phyloP scores from a whole-genome alignment of 1,284 basidiomycete genomes.

The Apiotrichum brassicae region DNA sequence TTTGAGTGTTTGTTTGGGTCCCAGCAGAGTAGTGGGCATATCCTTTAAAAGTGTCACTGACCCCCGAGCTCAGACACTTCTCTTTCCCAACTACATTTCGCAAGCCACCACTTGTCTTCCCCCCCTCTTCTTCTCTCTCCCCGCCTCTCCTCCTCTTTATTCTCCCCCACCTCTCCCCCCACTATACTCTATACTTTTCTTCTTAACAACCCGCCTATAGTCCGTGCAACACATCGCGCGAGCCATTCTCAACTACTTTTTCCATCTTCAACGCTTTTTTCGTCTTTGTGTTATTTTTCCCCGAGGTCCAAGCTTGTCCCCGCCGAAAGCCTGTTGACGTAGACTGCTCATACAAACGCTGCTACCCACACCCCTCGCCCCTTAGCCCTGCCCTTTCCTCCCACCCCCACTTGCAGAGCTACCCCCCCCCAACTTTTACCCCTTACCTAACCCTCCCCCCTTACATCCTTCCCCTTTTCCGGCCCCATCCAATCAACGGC shows the following conservation, averaged over 20 bases:
- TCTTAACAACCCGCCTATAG: neutral
- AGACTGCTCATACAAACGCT: neutral
- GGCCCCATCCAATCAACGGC: conserved; percentile 9
- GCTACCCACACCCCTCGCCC: neutral
- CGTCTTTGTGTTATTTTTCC: neutral
- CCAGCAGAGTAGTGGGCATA: too few species aligned
- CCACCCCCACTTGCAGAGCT: neutral
- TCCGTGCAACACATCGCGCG: neutral
- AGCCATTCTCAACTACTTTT: neutral
- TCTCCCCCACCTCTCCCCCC: too few species aligned
- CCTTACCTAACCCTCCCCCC: too few species aligned
- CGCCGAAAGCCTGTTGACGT: neutral
- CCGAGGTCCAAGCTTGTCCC: neutral
- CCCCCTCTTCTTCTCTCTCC: too few species aligned
- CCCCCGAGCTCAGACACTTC: neutral
- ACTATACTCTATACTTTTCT: too few species aligned
- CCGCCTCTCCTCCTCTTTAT: too few species aligned
- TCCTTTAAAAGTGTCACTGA: too few species aligned
- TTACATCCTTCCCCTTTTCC: neutral
- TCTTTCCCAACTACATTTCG: neutral
- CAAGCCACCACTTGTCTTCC: neutral
- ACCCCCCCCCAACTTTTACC: conserved; percentile 1
- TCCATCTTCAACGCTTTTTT: neutral
- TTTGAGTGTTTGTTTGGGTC: too few species aligned
- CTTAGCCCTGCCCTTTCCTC: neutral